Evolutionary conservation across 805 yeast species (phyloP).

Genomic region (Saturnispora sanitii): DNA sequence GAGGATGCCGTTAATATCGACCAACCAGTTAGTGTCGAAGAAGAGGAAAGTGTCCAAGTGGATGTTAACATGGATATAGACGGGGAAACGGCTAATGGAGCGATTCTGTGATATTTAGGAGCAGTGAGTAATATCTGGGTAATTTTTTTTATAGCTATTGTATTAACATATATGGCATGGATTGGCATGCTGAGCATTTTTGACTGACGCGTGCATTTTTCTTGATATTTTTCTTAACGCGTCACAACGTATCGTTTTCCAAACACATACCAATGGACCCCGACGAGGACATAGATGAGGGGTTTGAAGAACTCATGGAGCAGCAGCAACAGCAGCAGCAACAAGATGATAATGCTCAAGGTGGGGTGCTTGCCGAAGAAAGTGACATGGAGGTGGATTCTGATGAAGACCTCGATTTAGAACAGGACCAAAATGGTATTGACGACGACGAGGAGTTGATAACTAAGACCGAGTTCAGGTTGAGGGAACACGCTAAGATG

Average conservation of each 20-base stretch:
- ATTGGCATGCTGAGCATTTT: not conserved
- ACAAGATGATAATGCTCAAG: too few species aligned
- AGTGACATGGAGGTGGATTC: constrained; percentile 1
- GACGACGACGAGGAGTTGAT: constrained; percentile 4
- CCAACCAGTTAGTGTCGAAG: not conserved
- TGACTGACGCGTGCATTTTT: not conserved
- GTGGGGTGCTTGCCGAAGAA: constrained; percentile 3
- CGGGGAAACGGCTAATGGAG: too few species aligned
- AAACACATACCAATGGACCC: not conserved
- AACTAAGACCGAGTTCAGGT: constrained; percentile 1
- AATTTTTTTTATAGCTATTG: too few species aligned
- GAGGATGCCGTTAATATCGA: not conserved
- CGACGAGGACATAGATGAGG: constrained; percentile 13
- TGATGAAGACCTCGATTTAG: constrained; percentile 6
- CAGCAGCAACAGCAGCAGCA: too few species aligned
- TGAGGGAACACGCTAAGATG: constrained; percentile 1
- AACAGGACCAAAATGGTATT: constrained; percentile 1
- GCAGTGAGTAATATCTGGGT: too few species aligned
- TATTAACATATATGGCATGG: too few species aligned
- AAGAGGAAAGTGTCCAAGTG: not conserved
- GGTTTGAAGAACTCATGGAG: constrained; percentile 15
- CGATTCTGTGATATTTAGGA: too few species aligned
- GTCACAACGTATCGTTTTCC: not conserved
- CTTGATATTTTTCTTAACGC: not conserved
- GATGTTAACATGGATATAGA: not conserved